Percentiles rank a stretch among this genome's conserved stretches.
Evolutionary conservation across 768 basidiomycete species (phyloP).

Genomic region (Rhizopogon roseolus): DNA sequence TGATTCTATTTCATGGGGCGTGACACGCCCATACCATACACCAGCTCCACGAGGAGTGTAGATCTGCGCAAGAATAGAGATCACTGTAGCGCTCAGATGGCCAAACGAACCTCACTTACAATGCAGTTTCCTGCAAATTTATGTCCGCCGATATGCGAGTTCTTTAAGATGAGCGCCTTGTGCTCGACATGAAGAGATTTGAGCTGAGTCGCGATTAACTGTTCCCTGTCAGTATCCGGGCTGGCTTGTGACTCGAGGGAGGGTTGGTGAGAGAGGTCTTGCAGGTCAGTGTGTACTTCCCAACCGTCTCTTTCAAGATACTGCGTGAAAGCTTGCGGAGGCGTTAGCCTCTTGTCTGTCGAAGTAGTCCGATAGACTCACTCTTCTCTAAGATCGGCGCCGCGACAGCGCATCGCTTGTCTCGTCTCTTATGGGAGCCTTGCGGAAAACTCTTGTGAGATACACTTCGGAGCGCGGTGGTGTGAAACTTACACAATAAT

Average conservation of each 20-base stretch:
- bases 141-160: slow-evolving; percentile 92
- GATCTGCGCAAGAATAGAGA: slow-evolving; percentile 44
- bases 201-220: slow-evolving; percentile 35
- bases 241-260: slow-evolving; percentile 17
- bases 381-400: slow-evolving; percentile 80
- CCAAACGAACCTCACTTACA: slow-evolving; percentile 43
- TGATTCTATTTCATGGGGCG: slow-evolving; percentile 81
- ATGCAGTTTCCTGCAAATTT: slow-evolving; percentile 89
- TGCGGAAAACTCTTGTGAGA: slow-evolving; percentile 1
- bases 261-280: slow-evolving; percentile 40
- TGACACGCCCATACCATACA: slow-evolving; percentile 93
- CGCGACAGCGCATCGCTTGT: slow-evolving; percentile 87
- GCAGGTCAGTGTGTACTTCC: slow-evolving; percentile 71
- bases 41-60: slow-evolving; percentile 81
- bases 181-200: slow-evolving; percentile 48
- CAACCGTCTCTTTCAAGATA: slow-evolving; percentile 65
- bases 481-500: slow-evolving; percentile 67
- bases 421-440: slow-evolving; percentile 93
- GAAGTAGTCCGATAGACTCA: slow-evolving; percentile 23
- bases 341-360: background rate
- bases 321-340: slow-evolving; percentile 50
- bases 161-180: slow-evolving; percentile 77
- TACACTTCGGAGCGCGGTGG: background rate
- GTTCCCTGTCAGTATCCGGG: slow-evolving; percentile 45
- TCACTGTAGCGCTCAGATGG: background rate